Percentiles rank a stretch among this genome's conserved stretches.
phyloP scores from a whole-genome alignment of 306 rosid species.

The Cucurbita moschata region DNA sequence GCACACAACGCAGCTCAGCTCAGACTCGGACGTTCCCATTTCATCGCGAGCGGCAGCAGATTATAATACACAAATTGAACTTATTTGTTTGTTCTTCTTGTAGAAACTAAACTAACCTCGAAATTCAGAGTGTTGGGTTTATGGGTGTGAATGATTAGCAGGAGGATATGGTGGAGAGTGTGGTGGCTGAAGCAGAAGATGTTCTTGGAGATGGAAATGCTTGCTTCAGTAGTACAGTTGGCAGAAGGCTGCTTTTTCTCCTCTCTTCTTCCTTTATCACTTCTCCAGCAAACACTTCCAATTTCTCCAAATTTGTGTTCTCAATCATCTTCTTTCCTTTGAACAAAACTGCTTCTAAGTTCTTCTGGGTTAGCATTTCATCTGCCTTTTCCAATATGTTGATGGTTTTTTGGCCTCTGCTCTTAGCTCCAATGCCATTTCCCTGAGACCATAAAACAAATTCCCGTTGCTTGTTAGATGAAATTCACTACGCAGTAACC shows the following conservation, averaged over 20 bases:
- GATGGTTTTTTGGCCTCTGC: slow-evolving; percentile 8
- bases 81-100: neutral
- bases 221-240: slow-evolving; percentile 53
- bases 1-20: slow-evolving; percentile 29
- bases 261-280: slow-evolving; percentile 62
- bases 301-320: slow-evolving; percentile 48
- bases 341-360: slow-evolving; percentile 59
- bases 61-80: neutral
- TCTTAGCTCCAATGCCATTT: slow-evolving; percentile 22
- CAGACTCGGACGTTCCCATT: slow-evolving; percentile 16
- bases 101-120: neutral
- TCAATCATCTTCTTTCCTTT: slow-evolving; percentile 54
- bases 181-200: slow-evolving; percentile 79
- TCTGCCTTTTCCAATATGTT: slow-evolving; percentile 37
- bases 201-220: slow-evolving; percentile 67
- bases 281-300: slow-evolving; percentile 50
- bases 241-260: slow-evolving; percentile 53
- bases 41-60: slow-evolving; percentile 41
- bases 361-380: slow-evolving; percentile 56
- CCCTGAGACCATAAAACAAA: slow-evolving; percentile 19
- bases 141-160: neutral
- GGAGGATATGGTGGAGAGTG: slow-evolving; percentile 56
- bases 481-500: neutral
- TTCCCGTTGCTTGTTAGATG: neutral
- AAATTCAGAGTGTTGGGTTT: neutral